Evolutionary conservation across 2,329 filamentous ascomycete genomes (phyloP), one percentile per base, ranked within the genome.

Genomic region (Xylaria sp.): DNA sequence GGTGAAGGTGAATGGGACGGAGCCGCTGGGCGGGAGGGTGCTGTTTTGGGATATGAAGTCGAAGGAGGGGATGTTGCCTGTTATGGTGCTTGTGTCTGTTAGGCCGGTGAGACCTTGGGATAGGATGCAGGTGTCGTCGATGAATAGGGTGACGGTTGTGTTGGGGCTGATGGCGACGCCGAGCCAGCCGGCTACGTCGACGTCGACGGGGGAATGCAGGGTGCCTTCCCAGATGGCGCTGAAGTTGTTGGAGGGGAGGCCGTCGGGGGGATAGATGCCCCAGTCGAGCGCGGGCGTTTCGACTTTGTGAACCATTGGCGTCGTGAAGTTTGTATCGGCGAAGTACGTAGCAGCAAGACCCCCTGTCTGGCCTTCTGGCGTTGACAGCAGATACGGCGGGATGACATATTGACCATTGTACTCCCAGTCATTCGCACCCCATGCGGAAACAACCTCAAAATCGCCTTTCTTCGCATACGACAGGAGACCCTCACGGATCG

Each of bases 401-500:
- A 79, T 74, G 4, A 75, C 75, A 44, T 76, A 75, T 61, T 79
- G 76, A 0, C 70, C 71, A 54, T 78, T 78, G 55, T 76, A 78
- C 23, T 75, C 70, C 76, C 76, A 79, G 1, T 74, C 74, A 61
- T 79, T 76, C 4, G 72, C 65, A 1, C 76, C 76, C 76, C 76
- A 78, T 55, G 74, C 74, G 1, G 76, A 73, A 2, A 74, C 67
- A 0, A 79, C 53, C n/a, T 71, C 67, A 2, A 74, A 70, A 4
- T 62, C 58, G 0, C 64, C 59, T 1, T 67, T 62, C 1, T 68
- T 61, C 7, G 64, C 69, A 64, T 71, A 73, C 19, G 58, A 66
- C 7, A 70, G 55, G 5, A 78, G 67, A 0, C 71, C 73, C 67
- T 78, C 70, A 0, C 74, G 70, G 0, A 78, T 68, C 0, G 76